phyloP scores from a whole-genome alignment of 2,329 filamentous ascomycete species.

The Cryphonectria carpinicola region DNA sequence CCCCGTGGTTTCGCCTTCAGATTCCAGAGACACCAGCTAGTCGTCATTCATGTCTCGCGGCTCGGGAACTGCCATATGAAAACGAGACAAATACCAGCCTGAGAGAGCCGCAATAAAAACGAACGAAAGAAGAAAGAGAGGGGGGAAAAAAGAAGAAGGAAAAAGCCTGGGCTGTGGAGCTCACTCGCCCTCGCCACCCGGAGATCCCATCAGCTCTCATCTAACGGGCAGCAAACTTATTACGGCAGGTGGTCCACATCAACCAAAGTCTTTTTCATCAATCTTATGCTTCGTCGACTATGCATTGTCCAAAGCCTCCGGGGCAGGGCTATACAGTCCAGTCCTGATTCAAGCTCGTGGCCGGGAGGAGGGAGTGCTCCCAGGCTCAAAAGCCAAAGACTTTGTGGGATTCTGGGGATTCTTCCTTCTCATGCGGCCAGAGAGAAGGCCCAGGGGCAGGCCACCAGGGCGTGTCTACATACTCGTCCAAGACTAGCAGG shows the following conservation, averaged over 20 bases:
- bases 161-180: slow-evolving; percentile 8
- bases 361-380: not conserved
- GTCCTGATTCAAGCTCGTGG: not conserved
- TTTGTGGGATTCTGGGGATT: not conserved
- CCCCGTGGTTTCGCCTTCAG: not conserved
- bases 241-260: slow-evolving; percentile 23
- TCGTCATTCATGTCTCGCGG: slow-evolving; percentile 8
- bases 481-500: not conserved
- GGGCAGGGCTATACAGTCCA: not conserved
- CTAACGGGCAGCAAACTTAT: slow-evolving; percentile 19
- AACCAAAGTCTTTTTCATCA: not conserved
- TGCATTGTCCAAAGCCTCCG: slow-evolving; percentile 18
- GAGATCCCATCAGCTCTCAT: slow-evolving; percentile 16
- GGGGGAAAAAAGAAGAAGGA: not conserved
- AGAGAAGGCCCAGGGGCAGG: not conserved
- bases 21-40: not conserved
- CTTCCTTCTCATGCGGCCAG: slow-evolving; percentile 2
- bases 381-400: not conserved
- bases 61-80: slow-evolving; percentile 16
- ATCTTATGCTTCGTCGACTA: not conserved
- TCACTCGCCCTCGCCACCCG: slow-evolving; percentile 2
- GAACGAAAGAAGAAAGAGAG: not conserved
- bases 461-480: not conserved
- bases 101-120: not conserved
- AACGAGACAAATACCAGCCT: slow-evolving; percentile 13